phyloP scores from a whole-genome alignment of 257 asterid genomes.

The Handroanthus guayacan region DNA sequence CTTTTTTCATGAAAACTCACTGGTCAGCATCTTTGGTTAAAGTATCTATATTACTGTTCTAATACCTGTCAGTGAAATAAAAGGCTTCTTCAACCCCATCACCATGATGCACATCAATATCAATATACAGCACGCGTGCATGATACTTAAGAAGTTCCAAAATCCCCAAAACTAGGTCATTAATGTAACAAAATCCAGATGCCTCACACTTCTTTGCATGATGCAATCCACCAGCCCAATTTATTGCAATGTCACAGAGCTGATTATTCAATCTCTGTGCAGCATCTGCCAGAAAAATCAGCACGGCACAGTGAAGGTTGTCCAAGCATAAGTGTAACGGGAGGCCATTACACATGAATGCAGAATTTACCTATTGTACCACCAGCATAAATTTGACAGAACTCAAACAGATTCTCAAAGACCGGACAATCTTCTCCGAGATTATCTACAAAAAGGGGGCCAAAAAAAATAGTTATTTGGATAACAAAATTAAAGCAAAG shows the following conservation, averaged over 20 bases:
- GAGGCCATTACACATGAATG: constrained; percentile 24
- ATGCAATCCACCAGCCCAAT: constrained; percentile 99
- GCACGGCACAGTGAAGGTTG: constrained; percentile 30
- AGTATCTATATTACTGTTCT: constrained; percentile 10
- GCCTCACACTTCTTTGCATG: constrained; percentile 99
- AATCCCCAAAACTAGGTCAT: constrained; percentile 93
- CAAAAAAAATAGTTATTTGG: constrained; percentile 33
- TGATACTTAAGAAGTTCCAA: constrained; percentile 98
- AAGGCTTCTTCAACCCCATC: constrained; percentile 99
- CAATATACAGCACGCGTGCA: constrained; percentile 93
- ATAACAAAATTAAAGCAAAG: constrained; percentile 13
- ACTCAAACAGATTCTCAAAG: constrained; percentile 92
- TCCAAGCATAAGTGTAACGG: constrained; percentile 21
- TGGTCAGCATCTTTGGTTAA: constrained; percentile 16
- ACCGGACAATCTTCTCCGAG: constrained; percentile 99
- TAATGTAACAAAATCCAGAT: constrained; percentile 97
- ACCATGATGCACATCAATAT: constrained; percentile 99
- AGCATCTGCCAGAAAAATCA: constrained; percentile 70
- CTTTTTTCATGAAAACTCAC: neutral
- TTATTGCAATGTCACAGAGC: constrained; percentile 93
- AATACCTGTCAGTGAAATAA: constrained; percentile 91
- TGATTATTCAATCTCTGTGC: constrained; percentile 90
- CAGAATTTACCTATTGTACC: constrained; percentile 84
- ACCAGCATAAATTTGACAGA: constrained; percentile 98
- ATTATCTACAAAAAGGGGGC: constrained; percentile 56